Percentiles rank a stretch among this genome's conserved stretches.
Evolutionary conservation across 768 basidiomycete genomes (phyloP).

Genomic region (Xerocomellus dryophilus): DNA sequence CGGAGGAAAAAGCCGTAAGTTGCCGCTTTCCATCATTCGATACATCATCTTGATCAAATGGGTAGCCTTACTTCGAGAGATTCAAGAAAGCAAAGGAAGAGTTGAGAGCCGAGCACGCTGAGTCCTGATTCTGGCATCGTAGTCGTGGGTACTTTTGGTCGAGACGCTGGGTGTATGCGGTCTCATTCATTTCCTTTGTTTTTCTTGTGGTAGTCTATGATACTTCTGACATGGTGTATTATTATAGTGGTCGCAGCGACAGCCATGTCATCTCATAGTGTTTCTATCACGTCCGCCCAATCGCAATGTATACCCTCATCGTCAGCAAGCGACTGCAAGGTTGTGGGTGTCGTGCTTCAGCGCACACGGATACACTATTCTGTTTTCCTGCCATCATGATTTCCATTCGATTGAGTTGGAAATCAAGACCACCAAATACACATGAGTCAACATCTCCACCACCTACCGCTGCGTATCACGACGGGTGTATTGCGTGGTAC

Average conservation of each 20-base stretch:
- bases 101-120: not conserved
- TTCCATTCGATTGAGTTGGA: no score
- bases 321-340: not conserved
- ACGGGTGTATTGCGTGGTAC: no score
- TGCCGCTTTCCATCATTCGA: not conserved
- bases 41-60: not conserved
- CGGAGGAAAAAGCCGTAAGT: conserved; percentile 33
- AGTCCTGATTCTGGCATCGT: conserved; percentile 9
- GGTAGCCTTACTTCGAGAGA: conserved; percentile 23
- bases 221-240: conserved; percentile 13
- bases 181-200: not conserved
- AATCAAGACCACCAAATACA: not conserved
- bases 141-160: not conserved
- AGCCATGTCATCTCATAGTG: not conserved
- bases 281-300: not conserved
- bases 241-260: conserved; percentile 5
- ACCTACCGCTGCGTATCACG: no score
- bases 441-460: not conserved
- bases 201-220: not conserved
- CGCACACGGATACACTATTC: not conserved
- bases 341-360: not conserved
- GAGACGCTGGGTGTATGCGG: conserved; percentile 1
- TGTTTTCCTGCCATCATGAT: not conserved
- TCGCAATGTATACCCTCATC: conserved; percentile 3
- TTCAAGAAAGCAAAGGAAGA: conserved; percentile 15